These are phyloP conservation scores for Microcos paniculata DNA, from an alignment of 345 rosid genomes.

Conservation along the genomic window DNA sequence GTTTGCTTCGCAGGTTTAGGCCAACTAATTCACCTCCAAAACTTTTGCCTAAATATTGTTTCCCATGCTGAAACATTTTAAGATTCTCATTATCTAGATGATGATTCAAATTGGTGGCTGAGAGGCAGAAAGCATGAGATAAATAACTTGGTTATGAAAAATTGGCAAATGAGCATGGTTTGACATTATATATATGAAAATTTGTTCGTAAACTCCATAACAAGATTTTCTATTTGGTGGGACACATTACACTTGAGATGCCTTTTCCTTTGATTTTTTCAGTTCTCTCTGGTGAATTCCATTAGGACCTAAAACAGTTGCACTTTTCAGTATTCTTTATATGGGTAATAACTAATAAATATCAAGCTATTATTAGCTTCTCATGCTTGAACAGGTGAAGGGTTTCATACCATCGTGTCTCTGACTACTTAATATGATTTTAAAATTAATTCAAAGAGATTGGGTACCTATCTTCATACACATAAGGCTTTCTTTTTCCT, in stretches of 20 bases:
- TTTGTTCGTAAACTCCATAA: background rate
- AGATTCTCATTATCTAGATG: too few relatives aligned
- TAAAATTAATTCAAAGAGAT: background rate
- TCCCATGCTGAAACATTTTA: too few relatives aligned
- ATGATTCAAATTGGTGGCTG: background rate
- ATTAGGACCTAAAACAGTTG: background rate
- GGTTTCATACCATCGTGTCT: background rate
- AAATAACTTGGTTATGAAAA: background rate
- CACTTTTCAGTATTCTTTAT: background rate
- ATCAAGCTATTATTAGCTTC: background rate
- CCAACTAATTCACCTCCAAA: too few relatives aligned
- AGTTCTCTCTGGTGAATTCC: too few relatives aligned
- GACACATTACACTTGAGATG: too few relatives aligned
- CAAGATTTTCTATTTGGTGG: background rate
- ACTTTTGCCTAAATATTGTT: too few relatives aligned
- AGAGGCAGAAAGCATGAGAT: background rate
- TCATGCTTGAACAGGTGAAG: too few relatives aligned
- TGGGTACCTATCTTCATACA: background rate
- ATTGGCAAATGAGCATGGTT: background rate
- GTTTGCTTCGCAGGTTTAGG: too few relatives aligned
- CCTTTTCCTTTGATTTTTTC: too few relatives aligned
- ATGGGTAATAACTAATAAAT: background rate
- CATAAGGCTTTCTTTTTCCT: background rate
- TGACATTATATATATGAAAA: background rate
- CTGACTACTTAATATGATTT: background rate